These are phyloP conservation scores for Thermothielavioides terrestris DNA, from an alignment of 495 filamentous ascomycete species.

Conservation along the genomic window DNA sequence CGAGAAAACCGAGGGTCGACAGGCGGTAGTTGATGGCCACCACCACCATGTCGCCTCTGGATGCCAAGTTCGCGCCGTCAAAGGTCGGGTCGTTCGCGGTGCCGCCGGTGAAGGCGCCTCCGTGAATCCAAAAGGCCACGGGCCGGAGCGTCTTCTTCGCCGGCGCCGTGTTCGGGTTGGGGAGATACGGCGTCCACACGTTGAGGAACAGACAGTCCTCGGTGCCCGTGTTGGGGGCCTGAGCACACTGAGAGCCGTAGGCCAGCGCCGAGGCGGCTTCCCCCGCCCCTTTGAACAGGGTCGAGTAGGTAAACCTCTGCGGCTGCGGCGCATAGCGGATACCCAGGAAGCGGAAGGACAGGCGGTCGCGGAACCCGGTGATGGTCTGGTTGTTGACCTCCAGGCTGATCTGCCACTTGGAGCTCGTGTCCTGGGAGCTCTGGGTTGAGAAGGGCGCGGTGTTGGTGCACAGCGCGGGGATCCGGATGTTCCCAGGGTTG, in stretches of 20 bases:
- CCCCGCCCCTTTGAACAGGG: slow-evolving; percentile 26
- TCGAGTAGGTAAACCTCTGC: slow-evolving; percentile 33
- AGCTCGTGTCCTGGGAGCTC: slow-evolving; percentile 29
- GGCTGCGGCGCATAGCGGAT: slow-evolving; percentile 35
- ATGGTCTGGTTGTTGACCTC: slow-evolving; percentile 36
- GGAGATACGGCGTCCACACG: slow-evolving; percentile 46
- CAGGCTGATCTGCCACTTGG: slow-evolving; percentile 37
- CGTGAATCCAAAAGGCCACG: slow-evolving; percentile 46
- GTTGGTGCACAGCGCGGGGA: slow-evolving; percentile 38
- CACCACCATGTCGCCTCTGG: slow-evolving; percentile 50
- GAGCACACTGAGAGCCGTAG: slow-evolving; percentile 36
- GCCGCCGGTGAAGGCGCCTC: slow-evolving; percentile 34
- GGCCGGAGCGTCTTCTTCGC: slow-evolving; percentile 32
- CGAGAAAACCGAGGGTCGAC: slow-evolving; percentile 52
- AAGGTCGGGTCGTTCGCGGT: slow-evolving; percentile 36
- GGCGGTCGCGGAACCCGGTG: slow-evolving; percentile 43
- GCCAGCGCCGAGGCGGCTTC: slow-evolving; percentile 28
- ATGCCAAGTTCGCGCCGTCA: slow-evolving; percentile 37
- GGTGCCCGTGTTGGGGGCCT: slow-evolving; percentile 25
- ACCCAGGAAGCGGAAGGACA: slow-evolving; percentile 44
- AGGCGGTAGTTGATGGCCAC: slow-evolving; percentile 61
- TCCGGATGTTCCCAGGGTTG: not conserved
- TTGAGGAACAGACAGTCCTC: slow-evolving; percentile 50
- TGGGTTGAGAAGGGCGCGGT: slow-evolving; percentile 37
- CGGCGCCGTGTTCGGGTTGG: slow-evolving; percentile 20